phyloP scores from a whole-genome alignment of 371 early-diverging fungal genomes.

The Cokeromyces recurvatus region DNA sequence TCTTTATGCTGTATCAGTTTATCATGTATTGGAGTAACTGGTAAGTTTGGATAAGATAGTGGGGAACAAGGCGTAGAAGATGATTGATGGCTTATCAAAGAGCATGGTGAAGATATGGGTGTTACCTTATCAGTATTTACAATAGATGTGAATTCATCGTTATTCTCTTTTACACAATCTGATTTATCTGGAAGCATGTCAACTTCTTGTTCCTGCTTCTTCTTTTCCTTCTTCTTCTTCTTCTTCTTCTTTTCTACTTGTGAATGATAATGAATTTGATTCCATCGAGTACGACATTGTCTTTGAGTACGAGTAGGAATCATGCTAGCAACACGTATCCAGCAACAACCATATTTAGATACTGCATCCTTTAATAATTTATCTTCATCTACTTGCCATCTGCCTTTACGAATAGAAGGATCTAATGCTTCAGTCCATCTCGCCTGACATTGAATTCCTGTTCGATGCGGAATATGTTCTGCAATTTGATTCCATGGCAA shows the following conservation, averaged over 20 bases:
- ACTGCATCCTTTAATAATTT: conserved; percentile 31
- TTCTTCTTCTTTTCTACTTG: no score
- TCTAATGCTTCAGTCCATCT: conserved; percentile 60
- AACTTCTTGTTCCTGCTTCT: no score
- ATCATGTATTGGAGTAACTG: no score
- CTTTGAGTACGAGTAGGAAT: conserved; percentile 55
- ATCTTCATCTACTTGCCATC: conserved; percentile 54
- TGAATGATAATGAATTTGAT: conserved; percentile 11
- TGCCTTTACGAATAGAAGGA: conserved; percentile 48
- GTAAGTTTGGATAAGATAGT: no score
- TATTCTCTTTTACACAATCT: no score
- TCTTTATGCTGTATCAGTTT: no score
- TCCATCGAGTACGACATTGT: conserved; percentile 50
- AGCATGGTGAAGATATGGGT: no score
- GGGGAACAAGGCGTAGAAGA: no score
- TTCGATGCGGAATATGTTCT: conserved; percentile 25
- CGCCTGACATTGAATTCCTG: conserved; percentile 57
- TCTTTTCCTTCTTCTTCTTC: no score
- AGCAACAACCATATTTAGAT: conserved; percentile 36
- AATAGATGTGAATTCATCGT: background rate
- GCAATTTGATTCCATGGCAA: conserved; percentile 20
- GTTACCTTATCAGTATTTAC: no score
- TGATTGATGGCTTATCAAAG: no score
- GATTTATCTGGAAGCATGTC: no score
- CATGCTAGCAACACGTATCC: conserved; percentile 52